These are phyloP conservation scores for Vitrella brassicaformis DNA, from an alignment of 73 alveolate genomes.

Conservation along the genomic window DNA sequence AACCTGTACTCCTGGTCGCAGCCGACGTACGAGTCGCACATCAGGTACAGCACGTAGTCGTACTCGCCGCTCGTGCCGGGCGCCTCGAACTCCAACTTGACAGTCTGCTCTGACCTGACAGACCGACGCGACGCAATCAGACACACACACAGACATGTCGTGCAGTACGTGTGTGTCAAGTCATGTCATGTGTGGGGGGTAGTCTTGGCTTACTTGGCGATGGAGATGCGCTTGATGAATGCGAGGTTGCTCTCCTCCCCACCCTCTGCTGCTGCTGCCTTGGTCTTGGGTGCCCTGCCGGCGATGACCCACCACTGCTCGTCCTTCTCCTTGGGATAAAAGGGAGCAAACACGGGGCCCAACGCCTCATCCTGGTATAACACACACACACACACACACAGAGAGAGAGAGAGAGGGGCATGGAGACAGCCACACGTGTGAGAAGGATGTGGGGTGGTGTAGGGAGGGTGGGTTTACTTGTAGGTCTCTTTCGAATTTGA, in stretches of 20 bases:
- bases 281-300: slow-evolving; percentile 52
- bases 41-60: slow-evolving; percentile 57
- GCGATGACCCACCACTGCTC: slow-evolving; percentile 83
- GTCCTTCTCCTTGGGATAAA: slow-evolving; percentile 53
- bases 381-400: neutral
- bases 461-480: no score
- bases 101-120: slow-evolving; percentile 6
- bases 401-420: neutral
- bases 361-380: slow-evolving; percentile 2
- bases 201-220: slow-evolving; percentile 34
- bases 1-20: slow-evolving; percentile 39
- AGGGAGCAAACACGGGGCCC: slow-evolving; percentile 30
- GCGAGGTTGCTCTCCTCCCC: no score
- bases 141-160: neutral
- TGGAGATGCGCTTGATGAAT: slow-evolving; percentile 49
- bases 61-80: slow-evolving; percentile 27
- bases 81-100: neutral
- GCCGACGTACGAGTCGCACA: slow-evolving; percentile 70
- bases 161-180: no score
- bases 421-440: neutral
- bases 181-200: no score
- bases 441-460: neutral
- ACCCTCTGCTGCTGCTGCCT: no score
- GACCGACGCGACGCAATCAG: slow-evolving; percentile 6
- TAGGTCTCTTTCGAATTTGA: no score